Conservation (phyloP, 2,329 filamentous ascomycete genomes). For the Helminthosporium solani region DNA sequence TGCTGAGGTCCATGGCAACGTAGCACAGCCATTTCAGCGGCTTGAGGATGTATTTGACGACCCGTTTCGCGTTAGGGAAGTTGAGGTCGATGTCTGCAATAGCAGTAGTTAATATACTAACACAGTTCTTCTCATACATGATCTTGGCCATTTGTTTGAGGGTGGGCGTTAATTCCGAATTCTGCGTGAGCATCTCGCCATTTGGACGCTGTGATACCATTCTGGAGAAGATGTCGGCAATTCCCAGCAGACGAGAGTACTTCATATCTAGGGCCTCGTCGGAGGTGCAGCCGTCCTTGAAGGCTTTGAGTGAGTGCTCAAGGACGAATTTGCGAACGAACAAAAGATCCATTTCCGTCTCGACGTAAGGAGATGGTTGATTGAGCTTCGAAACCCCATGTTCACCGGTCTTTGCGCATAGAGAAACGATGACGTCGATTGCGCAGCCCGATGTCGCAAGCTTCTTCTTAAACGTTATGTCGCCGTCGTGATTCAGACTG, state of each 20-base stretch:
- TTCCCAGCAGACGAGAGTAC: conserved; percentile 81
- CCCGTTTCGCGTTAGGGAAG: conserved; percentile 87
- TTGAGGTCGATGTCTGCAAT: conserved; percentile 96
- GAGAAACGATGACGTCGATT: conserved; percentile 78
- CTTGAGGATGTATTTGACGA: conserved; percentile 92
- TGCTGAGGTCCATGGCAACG: conserved; percentile 82
- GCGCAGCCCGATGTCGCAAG: conserved; percentile 81
- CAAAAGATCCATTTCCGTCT: conserved; percentile 79
- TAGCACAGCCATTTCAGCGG: conserved; percentile 85
- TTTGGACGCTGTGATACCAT: conserved; percentile 68
- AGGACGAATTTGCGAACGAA: conserved; percentile 95
- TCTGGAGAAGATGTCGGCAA: conserved; percentile 88
- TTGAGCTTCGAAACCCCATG: conserved; percentile 57
- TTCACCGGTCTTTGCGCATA: conserved; percentile 87
- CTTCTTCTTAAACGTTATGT: conserved; percentile 78
- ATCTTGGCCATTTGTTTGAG: conserved; percentile 84
- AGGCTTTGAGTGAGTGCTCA: conserved; percentile 87
- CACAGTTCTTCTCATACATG: conserved; percentile 98
- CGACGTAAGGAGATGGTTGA: conserved; percentile 49
- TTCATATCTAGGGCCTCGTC: conserved; percentile 79
- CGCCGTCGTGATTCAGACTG: conserved; percentile 70
- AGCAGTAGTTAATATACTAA: conserved; percentile 82
- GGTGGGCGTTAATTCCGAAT: conserved; percentile 51
- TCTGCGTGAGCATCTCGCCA: conserved; percentile 40
- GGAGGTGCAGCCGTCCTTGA: conserved; percentile 80